These are phyloP conservation scores for Tylopilus sp. DNA, from an alignment of 1,284 basidiomycete genomes.

Conservation along the genomic window DNA sequence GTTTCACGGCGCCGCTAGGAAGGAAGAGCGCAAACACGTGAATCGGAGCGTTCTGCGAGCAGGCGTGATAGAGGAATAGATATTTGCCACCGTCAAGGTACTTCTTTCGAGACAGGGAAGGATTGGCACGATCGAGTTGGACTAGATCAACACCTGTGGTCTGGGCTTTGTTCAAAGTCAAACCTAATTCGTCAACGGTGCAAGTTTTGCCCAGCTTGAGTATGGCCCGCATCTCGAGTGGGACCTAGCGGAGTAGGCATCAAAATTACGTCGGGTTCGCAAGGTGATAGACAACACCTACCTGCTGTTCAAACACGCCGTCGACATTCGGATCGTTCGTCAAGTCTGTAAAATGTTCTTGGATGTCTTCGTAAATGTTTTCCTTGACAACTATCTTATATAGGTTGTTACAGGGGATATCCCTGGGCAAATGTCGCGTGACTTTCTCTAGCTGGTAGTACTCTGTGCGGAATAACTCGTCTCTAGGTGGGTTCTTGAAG, in stretches of 20 bases:
- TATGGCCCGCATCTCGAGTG: slow-evolving; percentile 79
- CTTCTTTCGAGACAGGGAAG: slow-evolving; percentile 56
- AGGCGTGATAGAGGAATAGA: slow-evolving; percentile 90
- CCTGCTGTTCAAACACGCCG: slow-evolving; percentile 92
- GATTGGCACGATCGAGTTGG: slow-evolving; percentile 67
- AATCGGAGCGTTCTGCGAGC: slow-evolving; percentile 64
- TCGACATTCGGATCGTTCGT: slow-evolving; percentile 95
- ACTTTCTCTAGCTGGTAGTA: slow-evolving; percentile 75
- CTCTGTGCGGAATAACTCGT: slow-evolving; percentile 61
- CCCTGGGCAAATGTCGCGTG: slow-evolving; percentile 76
- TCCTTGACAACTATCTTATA: slow-evolving; percentile 85
- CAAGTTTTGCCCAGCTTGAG: slow-evolving; percentile 85
- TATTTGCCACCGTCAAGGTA: slow-evolving; percentile 84
- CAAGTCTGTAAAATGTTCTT: slow-evolving; percentile 87
- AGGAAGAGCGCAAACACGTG: slow-evolving; percentile 92
- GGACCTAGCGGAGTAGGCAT: slow-evolving; percentile 51
- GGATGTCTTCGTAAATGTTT: slow-evolving; percentile 76
- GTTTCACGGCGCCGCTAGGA: slow-evolving; percentile 64
- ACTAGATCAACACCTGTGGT: slow-evolving; percentile 80
- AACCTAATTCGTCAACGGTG: slow-evolving; percentile 57
- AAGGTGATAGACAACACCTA: slow-evolving; percentile 29
- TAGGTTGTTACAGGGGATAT: slow-evolving; percentile 71
- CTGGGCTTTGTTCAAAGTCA: slow-evolving; percentile 82
- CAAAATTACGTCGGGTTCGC: slow-evolving; percentile 1
- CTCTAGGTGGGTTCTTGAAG: slow-evolving; percentile 62